A percentile compares a stretch with the other conserved stretches of the same genome.
Evolutionary conservation across 192 early-diverging fungal genomes (phyloP).

Genomic region (Backusella parvicylindrica): DNA sequence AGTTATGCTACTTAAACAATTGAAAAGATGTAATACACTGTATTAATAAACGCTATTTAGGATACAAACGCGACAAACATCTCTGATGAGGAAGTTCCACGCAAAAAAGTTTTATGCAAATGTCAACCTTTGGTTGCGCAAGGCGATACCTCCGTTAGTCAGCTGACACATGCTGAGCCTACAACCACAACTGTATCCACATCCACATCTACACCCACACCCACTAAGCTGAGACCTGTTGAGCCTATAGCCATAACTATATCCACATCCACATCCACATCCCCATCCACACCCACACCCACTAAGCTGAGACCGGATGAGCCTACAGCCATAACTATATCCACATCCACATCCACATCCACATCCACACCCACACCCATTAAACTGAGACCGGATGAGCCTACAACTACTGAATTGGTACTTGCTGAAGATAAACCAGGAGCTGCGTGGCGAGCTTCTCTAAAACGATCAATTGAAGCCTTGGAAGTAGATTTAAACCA

Average conservation of each 20-base stretch:
- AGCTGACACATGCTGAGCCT: not conserved
- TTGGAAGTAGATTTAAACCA: conserved; percentile 1
- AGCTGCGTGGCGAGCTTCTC: not conserved
- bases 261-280: not conserved
- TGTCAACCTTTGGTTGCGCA: conserved; percentile 6
- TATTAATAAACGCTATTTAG: conserved; percentile 12
- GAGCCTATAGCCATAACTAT: not conserved
- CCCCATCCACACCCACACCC: too few species aligned
- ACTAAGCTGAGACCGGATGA: not conserved
- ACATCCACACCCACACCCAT: not conserved
- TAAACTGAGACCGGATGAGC: not conserved
- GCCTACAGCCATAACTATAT: not conserved
- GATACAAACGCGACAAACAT: conserved; percentile 5
- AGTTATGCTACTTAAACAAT: conserved; percentile 15
- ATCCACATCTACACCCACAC: too few species aligned
- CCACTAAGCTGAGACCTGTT: not conserved
- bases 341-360: not conserved
- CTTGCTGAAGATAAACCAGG: not conserved
- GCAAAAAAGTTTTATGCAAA: conserved; percentile 5
- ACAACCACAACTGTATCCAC: not conserved
- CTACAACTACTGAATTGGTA: not conserved
- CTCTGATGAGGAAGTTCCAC: conserved; percentile 10
- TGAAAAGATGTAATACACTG: conserved; percentile 11
- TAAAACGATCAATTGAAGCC: conserved; percentile 5
- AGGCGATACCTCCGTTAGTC: not conserved